Base-by-base conservation (phyloP, 1,284 basidiomycete species). In the Cutaneotrichosporon sp. region DNA sequence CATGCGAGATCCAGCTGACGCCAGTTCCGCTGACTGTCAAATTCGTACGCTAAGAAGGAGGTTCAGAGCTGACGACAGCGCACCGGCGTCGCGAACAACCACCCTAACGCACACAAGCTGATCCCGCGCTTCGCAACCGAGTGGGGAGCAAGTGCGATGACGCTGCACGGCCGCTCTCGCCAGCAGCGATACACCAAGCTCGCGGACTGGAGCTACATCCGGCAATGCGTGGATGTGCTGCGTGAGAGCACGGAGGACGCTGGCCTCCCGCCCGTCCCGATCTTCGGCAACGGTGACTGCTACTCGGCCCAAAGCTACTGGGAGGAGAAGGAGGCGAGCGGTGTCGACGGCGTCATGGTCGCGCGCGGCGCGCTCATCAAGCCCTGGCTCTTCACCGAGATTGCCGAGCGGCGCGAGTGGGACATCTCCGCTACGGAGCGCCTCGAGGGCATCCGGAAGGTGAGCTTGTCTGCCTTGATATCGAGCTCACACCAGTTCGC, bases 201-300 rank as follows among this genome's bases (percentile, higher is more conserved):
- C 1, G 91, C 92, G 8, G 73, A 97, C 74, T 97, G 94, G 91
- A 84, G 84, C 38, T 97, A 97, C 75, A 90, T 98, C 78, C 89
- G 87, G 68, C 81, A 87, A 68, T 97, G 94, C 72, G 92, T 91
- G 3, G 84, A 89, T 3, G 87, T 88, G 10, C 87, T 97, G n/a
- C 87, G 94, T n/a, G 85, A 85, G 5, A 81, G 84, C 29, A 87
- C 91, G 72, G 84, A 82, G 14, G 91, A 95, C 25, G 86, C 90
- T 66, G 87, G 87, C 69, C 69, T 97, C 53, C 84, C 87, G 0
- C 86, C 90, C 0, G 84, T 98, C 16, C 95, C 95, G 0, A 92
- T 99, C 46, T 97, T 97, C 70, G 95, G 95, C 11, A 94, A 94
- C 36, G 95, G 95, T 0, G 95, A 99, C 74, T 91, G 89, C 67